Percentiles rank a stretch among this genome's conserved stretches.
Evolutionary conservation across 2,329 filamentous ascomycete genomes (phyloP).

Genomic region (Talaromyces sp.): DNA sequence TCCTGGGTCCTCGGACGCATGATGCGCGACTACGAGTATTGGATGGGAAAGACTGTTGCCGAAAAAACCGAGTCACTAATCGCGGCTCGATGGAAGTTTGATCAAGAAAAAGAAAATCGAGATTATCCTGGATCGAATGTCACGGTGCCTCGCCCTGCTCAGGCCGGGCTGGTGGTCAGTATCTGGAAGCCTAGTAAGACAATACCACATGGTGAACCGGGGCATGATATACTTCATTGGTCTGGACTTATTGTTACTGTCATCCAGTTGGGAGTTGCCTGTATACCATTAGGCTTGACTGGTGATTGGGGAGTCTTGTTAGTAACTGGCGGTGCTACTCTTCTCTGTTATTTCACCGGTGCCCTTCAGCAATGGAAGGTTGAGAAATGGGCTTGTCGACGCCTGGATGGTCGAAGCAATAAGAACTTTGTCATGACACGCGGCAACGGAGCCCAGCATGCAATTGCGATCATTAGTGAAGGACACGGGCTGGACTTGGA

Average conservation of each 20-base stretch:
- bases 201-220: slow-evolving; percentile 16
- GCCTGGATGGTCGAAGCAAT: slow-evolving; percentile 19
- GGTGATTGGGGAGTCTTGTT: slow-evolving; percentile 43
- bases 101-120: slow-evolving; percentile 16
- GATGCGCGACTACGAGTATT: slow-evolving; percentile 41
- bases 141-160: slow-evolving; percentile 19
- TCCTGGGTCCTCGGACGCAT: slow-evolving; percentile 46
- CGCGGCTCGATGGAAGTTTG: slow-evolving; percentile 18
- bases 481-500: slow-evolving; percentile 42
- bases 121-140: slow-evolving; percentile 2
- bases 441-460: slow-evolving; percentile 43
- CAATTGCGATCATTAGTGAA: slow-evolving; percentile 37
- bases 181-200: slow-evolving; percentile 24
- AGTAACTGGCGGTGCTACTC: slow-evolving; percentile 38
- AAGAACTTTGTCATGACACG: slow-evolving; percentile 37
- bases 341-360: slow-evolving; percentile 36
- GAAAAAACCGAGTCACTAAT: slow-evolving; percentile 19
- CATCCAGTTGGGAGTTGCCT: slow-evolving; percentile 33
- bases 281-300: slow-evolving; percentile 31
- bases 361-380: slow-evolving; percentile 42
- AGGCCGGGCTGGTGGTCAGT: slow-evolving; percentile 27
- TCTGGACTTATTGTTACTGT: slow-evolving; percentile 24
- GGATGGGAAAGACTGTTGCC: slow-evolving; percentile 22
- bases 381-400: slow-evolving; percentile 46
- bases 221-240: slow-evolving; percentile 26